A percentile compares a stretch with the other conserved stretches of the same genome.
Evolutionary conservation across 2,329 filamentous ascomycete species (phyloP).

Genomic region (Dactylonectria estremocensis): DNA sequence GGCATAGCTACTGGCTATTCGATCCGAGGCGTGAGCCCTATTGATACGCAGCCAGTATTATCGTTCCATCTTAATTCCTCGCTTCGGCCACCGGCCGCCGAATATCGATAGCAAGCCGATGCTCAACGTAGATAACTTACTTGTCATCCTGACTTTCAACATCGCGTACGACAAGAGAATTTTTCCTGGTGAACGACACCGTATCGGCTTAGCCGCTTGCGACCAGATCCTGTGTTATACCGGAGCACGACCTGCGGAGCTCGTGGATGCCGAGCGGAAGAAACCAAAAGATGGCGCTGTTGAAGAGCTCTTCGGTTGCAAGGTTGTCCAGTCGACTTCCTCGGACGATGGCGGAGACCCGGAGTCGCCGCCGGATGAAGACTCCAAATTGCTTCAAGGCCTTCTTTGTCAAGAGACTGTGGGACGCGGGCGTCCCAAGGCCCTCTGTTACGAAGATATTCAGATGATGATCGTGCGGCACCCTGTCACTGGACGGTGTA

Average conservation of each 20-base stretch:
- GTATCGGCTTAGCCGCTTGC: constrained; percentile 42
- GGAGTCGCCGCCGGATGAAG: too few species aligned
- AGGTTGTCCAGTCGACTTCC: too few species aligned
- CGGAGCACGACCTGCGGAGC: constrained; percentile 47
- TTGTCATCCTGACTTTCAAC: constrained; percentile 49
- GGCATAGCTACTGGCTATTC: not conserved
- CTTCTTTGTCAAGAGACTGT: too few species aligned
- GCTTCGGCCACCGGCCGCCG: constrained; percentile 39
- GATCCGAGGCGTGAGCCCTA: constrained; percentile 8
- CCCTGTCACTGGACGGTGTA: too few species aligned
- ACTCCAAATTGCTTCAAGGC: too few species aligned
- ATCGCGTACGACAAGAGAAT: constrained; percentile 47
- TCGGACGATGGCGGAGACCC: too few species aligned
- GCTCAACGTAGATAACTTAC: constrained; percentile 35
- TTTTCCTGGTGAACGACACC: constrained; percentile 44
- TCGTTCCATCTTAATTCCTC: constrained; percentile 39
- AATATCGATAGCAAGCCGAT: constrained; percentile 48
- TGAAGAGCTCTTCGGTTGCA: constrained; percentile 43
- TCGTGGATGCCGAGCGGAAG: constrained; percentile 48
- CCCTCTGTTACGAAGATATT: too few species aligned
- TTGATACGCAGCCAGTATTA: constrained; percentile 43
- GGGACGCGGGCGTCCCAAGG: too few species aligned
- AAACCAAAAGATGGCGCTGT: constrained; percentile 45
- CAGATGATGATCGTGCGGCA: too few species aligned
- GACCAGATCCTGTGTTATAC: constrained; percentile 50